phyloP scores from a whole-genome alignment of 208 protist species.

The Trypanosoma boissoni region DNA sequence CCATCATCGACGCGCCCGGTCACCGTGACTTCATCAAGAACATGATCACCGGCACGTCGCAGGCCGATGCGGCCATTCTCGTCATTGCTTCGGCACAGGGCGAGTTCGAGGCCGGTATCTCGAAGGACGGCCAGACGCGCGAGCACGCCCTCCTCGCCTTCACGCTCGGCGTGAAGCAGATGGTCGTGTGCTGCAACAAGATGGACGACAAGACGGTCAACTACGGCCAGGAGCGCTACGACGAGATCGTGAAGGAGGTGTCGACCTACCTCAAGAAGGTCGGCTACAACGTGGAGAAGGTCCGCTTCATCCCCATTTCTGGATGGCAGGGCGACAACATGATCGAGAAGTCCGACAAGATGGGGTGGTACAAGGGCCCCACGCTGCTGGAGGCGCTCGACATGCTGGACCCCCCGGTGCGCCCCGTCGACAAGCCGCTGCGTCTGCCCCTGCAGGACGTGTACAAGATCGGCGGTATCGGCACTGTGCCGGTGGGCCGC shows the following conservation, averaged over 20 bases:
- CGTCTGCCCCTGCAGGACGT: constrained; percentile 95
- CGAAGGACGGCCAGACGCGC: constrained; percentile 90
- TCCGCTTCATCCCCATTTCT: constrained; percentile 94
- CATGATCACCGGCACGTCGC: constrained; percentile 92
- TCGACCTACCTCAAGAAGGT: constrained; percentile 83
- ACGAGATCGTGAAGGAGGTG: constrained; percentile 84
- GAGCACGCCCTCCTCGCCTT: constrained; percentile 90
- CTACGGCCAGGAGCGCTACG: constrained; percentile 87
- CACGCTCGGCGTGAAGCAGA: constrained; percentile 88
- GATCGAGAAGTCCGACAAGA: constrained; percentile 85
- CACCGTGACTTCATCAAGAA: constrained; percentile 95
- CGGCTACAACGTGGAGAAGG: constrained; percentile 92
- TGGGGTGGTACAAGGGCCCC: constrained; percentile 92
- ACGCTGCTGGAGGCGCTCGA: constrained; percentile 93
- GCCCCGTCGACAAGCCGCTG: constrained; percentile 93
- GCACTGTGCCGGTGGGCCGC: constrained; percentile 56
- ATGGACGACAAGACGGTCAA: constrained; percentile 88
- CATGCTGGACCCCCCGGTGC: constrained; percentile 69
- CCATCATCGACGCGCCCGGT: constrained; percentile 94
- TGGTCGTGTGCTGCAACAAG: constrained; percentile 92
- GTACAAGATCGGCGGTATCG: constrained; percentile 95
- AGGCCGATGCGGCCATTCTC: constrained; percentile 89
- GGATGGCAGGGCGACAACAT: constrained; percentile 96
- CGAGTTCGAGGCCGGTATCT: constrained; percentile 94
- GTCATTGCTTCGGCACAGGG: constrained; percentile 81